Percentiles rank a stretch among this genome's conserved stretches.
phyloP scores from a whole-genome alignment of 805 yeast species.

The Monosporozyma servazzii region DNA sequence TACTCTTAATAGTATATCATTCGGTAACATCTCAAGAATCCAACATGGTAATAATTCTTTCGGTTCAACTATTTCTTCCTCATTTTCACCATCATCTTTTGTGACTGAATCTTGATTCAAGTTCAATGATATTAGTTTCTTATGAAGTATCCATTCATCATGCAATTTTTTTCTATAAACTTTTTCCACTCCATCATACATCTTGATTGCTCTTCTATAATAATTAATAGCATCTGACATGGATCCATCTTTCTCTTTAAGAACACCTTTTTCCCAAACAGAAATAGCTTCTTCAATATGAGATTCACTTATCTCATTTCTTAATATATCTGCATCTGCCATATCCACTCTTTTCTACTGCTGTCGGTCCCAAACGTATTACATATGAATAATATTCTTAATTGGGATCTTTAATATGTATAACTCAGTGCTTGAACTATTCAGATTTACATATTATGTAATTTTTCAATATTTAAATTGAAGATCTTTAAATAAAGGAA shows the following conservation, averaged over 20 bases:
- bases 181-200: constrained; percentile 50
- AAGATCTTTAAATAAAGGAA: not conserved
- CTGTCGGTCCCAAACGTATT: not conserved
- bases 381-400: not conserved
- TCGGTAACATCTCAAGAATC: constrained; percentile 39
- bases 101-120: constrained; percentile 5
- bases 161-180: constrained; percentile 51
- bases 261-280: constrained; percentile 60
- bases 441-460: not conserved
- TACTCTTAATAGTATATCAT: constrained; percentile 48
- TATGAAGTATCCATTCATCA: constrained; percentile 32
- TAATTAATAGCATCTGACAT: constrained; percentile 73
- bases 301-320: not conserved
- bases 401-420: not conserved
- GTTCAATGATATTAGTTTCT: constrained; percentile 11
- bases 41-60: constrained; percentile 33
- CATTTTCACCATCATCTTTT: constrained; percentile 10
- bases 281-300: constrained; percentile 39
- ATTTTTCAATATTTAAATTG: not conserved
- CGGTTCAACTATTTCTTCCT: constrained; percentile 14
- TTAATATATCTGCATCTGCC: not conserved
- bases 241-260: constrained; percentile 62
- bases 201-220: constrained; percentile 62
- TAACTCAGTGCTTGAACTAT: not conserved
- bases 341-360: not conserved